Evolutionary conservation across 257 asterid species (phyloP), one percentile per base, ranked within the genome.

Genomic region (Rubia yunnanensis): DNA sequence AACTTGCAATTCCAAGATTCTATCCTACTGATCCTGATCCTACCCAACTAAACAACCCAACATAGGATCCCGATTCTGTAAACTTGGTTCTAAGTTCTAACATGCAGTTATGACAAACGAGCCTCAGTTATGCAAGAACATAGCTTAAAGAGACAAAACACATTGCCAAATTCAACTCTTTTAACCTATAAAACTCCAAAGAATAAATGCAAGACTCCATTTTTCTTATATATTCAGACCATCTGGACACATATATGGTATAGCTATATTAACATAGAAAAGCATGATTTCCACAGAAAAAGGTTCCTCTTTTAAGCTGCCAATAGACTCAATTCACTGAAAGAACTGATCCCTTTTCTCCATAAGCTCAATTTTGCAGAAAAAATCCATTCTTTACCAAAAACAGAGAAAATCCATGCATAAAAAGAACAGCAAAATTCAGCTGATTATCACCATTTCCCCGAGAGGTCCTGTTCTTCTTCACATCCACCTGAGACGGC

Each of bases 401-500:
- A 55, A 38, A 64, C 15, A 28, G 4, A 17, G 36, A 24, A n/a
- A 56, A 56, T 35, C 52, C 52, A 44, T 76, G 86, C 76, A 64
- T 64, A 4, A 0, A 48, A 30, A 4, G 5, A 34, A 3, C n/a
- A 34, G 36, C 48, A 34, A 20, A 32, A 7, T 32, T 34, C 48
- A 60, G 48, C 28, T 60, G 64, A 20, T 15, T 28, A 57, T 32
- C 32, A 60, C 88, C 92, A 55, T 60, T 72, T 52, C 8, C 36
- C 6, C 17, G 52, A 65, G 80, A 75, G 63, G 74, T 66, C 20
- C 38, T 31, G 30, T 38, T 52, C 36, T 65, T 67, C n/a, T 30
- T n/a, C n/a, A n/a, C 69, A 58, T 79, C 70, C 70, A 32, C 59
- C 70, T 17, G 65, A 61, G 60, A 57, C 46, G 79, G 81, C 7